Evolutionary conservation across 768 basidiomycete genomes (phyloP).

Genomic region (Strobilomyces confusus): DNA sequence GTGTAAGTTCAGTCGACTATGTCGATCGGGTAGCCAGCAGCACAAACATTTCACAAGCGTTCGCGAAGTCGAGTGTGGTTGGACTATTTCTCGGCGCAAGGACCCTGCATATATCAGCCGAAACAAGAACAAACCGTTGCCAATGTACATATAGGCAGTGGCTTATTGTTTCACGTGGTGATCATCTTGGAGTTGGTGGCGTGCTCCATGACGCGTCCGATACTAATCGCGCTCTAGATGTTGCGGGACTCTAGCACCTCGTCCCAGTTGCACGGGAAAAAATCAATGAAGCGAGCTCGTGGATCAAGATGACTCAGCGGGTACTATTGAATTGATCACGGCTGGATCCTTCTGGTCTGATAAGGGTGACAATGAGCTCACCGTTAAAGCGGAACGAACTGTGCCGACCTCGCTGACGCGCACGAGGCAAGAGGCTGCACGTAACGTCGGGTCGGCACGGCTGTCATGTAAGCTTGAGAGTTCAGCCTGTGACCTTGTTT

Average conservation of each 20-base stretch:
- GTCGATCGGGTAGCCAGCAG: background rate
- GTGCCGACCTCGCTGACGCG: too few species aligned
- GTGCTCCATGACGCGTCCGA: constrained; percentile 34
- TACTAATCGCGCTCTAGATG: constrained; percentile 43
- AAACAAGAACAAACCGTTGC: background rate
- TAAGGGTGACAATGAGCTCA: too few species aligned
- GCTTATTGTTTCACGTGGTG: constrained; percentile 41
- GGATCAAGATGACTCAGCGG: background rate
- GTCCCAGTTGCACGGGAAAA: constrained; percentile 44
- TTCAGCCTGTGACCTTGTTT: too few species aligned
- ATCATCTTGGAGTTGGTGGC: constrained; percentile 42
- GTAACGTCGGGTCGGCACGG: too few species aligned
- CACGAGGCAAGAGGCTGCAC: too few species aligned
- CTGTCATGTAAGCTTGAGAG: too few species aligned
- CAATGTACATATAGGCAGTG: background rate
- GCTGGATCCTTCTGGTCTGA: too few species aligned
- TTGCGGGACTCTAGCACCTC: constrained; percentile 27
- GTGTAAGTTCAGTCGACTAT: background rate
- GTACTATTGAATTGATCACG: background rate
- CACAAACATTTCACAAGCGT: constrained; percentile 4
- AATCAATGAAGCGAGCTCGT: constrained; percentile 23
- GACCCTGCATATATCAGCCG: constrained; percentile 35
- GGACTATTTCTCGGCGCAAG: constrained; percentile 50
- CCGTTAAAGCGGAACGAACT: too few species aligned
- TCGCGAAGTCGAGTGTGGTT: constrained; percentile 15